Evolutionary conservation across 768 basidiomycete species (phyloP).

Genomic region (Amanita phalloides): DNA sequence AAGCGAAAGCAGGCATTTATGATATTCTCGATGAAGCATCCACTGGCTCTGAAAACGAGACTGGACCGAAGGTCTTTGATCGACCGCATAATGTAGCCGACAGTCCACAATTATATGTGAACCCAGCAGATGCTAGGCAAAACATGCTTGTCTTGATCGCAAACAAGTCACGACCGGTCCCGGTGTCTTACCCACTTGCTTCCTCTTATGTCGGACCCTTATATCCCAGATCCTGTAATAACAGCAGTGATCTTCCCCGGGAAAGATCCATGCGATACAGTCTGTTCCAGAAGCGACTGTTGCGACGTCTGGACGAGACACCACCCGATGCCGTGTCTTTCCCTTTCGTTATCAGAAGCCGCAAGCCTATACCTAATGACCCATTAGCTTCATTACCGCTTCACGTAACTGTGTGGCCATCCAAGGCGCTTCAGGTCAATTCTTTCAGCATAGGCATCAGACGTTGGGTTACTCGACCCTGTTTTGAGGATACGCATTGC

Average conservation of each 20-base stretch:
- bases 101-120: slow-evolving; percentile 7
- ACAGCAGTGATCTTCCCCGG: slow-evolving; percentile 20
- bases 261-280: slow-evolving; percentile 28
- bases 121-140: slow-evolving; percentile 18
- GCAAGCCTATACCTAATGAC: slow-evolving; percentile 11
- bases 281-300: slow-evolving; percentile 41
- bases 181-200: slow-evolving; percentile 39
- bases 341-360: slow-evolving; percentile 28
- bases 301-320: slow-evolving; percentile 31
- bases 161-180: slow-evolving; percentile 32
- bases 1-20: slow-evolving; percentile 1
- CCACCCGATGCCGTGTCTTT: slow-evolving; percentile 33
- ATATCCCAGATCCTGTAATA: slow-evolving; percentile 50
- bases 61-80: slow-evolving; percentile 1
- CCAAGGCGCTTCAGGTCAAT: slow-evolving; percentile 19
- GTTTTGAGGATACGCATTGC: slow-evolving; percentile 62
- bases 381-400: slow-evolving; percentile 10
- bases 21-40: slow-evolving; percentile 21
- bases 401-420: slow-evolving; percentile 25
- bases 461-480: slow-evolving; percentile 62
- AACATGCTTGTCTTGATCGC: slow-evolving; percentile 32
- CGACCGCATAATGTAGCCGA: neutral
- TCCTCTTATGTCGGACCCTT: slow-evolving; percentile 22
- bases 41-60: slow-evolving; percentile 26
- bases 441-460: slow-evolving; percentile 46